These are phyloP conservation scores for Arachnopeziza araneosa DNA, from an alignment of 2,329 filamentous ascomycete species.

Conservation along the genomic window DNA sequence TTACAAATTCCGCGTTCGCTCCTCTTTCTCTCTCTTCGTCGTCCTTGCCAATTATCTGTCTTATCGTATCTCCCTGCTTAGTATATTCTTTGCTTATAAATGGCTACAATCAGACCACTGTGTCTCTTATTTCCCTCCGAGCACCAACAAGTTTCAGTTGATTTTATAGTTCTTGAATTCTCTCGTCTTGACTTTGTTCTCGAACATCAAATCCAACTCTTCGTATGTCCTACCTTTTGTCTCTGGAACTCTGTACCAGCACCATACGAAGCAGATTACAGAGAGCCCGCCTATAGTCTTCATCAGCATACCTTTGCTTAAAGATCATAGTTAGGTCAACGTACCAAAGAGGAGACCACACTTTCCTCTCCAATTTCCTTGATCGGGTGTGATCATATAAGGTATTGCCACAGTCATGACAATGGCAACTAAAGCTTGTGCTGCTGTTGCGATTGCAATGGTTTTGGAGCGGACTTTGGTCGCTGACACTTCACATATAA, in stretches of 20 bases:
- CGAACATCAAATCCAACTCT: constrained; percentile 76
- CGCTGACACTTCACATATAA: constrained; percentile 39
- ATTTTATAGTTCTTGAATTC: constrained; percentile 3
- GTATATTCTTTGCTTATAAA: too few relatives aligned
- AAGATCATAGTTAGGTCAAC: neutral
- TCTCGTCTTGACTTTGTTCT: constrained; percentile 33
- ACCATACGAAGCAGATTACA: constrained; percentile 53
- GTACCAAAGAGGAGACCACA: constrained; percentile 25
- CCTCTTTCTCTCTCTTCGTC: too few relatives aligned
- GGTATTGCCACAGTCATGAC: constrained; percentile 22
- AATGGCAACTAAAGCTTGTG: constrained; percentile 31
- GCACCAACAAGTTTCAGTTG: neutral
- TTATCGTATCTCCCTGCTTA: too few relatives aligned
- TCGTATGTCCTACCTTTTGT: constrained; percentile 74
- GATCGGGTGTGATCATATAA: constrained; percentile 42
- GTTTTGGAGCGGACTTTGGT: constrained; percentile 75
- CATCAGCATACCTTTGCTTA: neutral
- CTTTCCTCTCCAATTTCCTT: constrained; percentile 35
- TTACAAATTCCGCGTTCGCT: too few relatives aligned
- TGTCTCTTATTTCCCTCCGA: neutral
- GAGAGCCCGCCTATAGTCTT: neutral
- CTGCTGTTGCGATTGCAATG: constrained; percentile 53
- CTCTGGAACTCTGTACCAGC: constrained; percentile 76
- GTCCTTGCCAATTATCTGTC: too few relatives aligned
- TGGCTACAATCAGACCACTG: neutral